Evolutionary conservation across 768 basidiomycete genomes (phyloP).

Genomic region (Chalciporus piperatus): DNA sequence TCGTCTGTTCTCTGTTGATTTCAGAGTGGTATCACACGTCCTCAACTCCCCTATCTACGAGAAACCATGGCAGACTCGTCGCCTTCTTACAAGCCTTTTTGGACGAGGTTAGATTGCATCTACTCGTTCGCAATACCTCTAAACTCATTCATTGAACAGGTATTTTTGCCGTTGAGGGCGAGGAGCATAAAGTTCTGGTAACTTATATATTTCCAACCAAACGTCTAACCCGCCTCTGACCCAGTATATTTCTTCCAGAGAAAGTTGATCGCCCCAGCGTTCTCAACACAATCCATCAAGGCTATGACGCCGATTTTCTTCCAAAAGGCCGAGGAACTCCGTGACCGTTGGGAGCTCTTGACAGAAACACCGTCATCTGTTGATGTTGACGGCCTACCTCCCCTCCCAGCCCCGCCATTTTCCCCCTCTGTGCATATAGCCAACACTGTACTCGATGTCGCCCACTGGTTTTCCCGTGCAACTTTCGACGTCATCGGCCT

Average conservation of each 20-base stretch:
- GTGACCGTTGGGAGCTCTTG: conserved; percentile 41
- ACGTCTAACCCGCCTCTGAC: background rate
- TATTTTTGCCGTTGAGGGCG: conserved; percentile 52
- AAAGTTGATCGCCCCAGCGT: conserved; percentile 49
- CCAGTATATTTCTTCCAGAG: conserved; percentile 25
- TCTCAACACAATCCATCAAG: conserved; percentile 44
- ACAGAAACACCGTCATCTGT: conserved; percentile 10
- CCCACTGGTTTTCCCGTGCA: conserved; percentile 57
- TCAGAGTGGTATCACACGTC: conserved; percentile 46
- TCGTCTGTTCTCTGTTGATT: conserved; percentile 52
- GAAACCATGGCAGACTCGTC: conserved; percentile 57
- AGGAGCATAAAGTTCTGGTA: conserved; percentile 44
- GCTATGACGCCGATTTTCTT: conserved; percentile 47
- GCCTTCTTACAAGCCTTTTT: conserved; percentile 45
- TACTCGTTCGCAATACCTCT: background rate
- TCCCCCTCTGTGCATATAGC: background rate
- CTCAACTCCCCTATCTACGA: conserved; percentile 47
- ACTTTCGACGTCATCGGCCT: conserved; percentile 65
- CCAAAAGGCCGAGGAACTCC: conserved; percentile 49
- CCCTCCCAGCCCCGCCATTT: conserved; percentile 6
- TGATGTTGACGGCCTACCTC: background rate
- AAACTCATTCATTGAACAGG: conserved; percentile 28
- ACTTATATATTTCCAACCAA: conserved; percentile 2
- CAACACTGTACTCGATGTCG: conserved; percentile 42
- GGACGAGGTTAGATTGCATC: conserved; percentile 40